Evolutionary conservation across 306 rosid species (phyloP), one percentile per base, ranked within the genome.

Genomic region (Cicer cuneatum): DNA sequence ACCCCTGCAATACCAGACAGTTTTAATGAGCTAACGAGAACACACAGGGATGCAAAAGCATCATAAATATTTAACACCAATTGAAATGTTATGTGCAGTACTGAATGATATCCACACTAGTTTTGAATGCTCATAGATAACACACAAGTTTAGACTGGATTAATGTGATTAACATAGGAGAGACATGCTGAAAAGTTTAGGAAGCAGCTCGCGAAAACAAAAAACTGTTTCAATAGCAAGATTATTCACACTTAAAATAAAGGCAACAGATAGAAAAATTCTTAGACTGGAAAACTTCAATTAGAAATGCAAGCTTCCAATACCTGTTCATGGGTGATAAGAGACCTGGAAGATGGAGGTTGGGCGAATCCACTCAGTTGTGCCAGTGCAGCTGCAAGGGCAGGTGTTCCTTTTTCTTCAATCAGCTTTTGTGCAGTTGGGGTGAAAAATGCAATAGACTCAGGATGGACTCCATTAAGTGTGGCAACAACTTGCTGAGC

Each of bases 361-460:
- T 75, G 80, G 39, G 99, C 84, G 73, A 94, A 94, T 68, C 99
- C 99, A 81, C 99, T 94, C 68, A 94, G 84, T 5, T 92, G 97
- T 69, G 99, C 99, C 15, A 94, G 87, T 39, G 99, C 99, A 78
- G 99, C 97, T 19, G 99, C 99, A 66, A 94, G 92, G 77, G 99
- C 97, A 69, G 68, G 63, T 65, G 87, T 62, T 70, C 99, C 99
- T 82, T 83, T 94, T 81, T 94, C 95, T 43, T 92, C 93, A 48
- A 94, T 81, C 72, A 94, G 73, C 72, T 83, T 90, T 67, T 92
- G 88, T 10, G 99, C 99, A 7, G 99, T 92, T 38, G 96, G 92
- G 66, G 85, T 90, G 87, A 94, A 94, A 78, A 90, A 94, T 67
- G 76, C 69, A 54, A 95, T 35, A 45, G 99, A 95, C 70, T 92